phyloP scores from a whole-genome alignment of 2,329 filamentous ascomycete species.

The Rugonectria rugulosa region DNA sequence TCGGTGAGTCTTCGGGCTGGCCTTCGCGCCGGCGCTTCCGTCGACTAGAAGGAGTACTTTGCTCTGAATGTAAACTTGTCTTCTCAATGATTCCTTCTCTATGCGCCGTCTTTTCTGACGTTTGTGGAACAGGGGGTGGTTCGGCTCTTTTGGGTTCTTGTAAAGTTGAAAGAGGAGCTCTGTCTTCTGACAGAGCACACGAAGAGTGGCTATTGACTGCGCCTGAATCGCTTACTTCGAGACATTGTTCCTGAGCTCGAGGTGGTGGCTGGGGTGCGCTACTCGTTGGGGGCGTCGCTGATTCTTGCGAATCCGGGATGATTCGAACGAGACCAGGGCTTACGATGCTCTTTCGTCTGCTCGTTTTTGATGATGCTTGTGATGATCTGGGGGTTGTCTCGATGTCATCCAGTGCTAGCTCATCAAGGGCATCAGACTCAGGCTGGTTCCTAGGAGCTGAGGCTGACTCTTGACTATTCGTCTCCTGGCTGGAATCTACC shows the following conservation, averaged over 20 bases:
- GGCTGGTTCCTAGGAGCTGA: constrained; percentile 7
- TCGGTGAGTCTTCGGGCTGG: constrained; percentile 18
- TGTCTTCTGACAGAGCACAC: constrained; percentile 46
- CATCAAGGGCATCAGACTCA: constrained; percentile 10
- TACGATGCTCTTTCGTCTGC: neutral
- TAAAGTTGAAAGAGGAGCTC: constrained; percentile 42
- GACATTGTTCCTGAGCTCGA: neutral
- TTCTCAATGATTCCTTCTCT: neutral
- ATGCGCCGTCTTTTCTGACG: neutral
- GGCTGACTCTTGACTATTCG: constrained; percentile 25
- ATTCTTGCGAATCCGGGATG: constrained; percentile 43
- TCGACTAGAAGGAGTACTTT: neutral
- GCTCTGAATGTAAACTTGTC: neutral
- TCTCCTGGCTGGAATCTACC: constrained; percentile 9
- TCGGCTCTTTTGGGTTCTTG: constrained; percentile 13
- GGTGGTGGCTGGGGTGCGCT: constrained; percentile 27
- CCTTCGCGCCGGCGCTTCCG: constrained; percentile 10
- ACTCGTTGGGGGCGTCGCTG: constrained; percentile 30
- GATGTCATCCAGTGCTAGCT: neutral
- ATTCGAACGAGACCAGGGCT: constrained; percentile 14
- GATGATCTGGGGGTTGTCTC: neutral
- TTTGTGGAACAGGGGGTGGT: neutral
- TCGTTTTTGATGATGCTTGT: neutral
- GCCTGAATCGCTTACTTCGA: neutral
- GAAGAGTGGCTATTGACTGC: constrained; percentile 11